Evolutionary conservation across 352 stramenopile genomes (phyloP).

Genomic region (Globisporangium apiculatum): DNA sequence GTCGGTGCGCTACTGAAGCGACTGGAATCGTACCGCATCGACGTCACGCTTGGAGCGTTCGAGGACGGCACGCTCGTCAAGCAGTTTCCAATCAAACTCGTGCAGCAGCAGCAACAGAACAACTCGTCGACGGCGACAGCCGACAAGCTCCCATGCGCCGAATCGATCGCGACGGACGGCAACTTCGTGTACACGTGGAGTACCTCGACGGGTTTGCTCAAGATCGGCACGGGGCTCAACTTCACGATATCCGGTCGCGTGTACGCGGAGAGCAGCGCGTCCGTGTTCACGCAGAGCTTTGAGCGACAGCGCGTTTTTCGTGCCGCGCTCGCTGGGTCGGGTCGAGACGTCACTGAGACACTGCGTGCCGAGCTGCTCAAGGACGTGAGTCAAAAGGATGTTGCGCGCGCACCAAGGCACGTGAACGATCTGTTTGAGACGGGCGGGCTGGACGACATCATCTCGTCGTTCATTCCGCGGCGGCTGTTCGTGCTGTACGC

Average conservation of each 20-base stretch:
- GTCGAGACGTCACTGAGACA: conserved; percentile 28
- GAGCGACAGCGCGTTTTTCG: conserved; percentile 20
- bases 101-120: conserved; percentile 13
- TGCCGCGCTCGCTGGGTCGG: conserved; percentile 31
- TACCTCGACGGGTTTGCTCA: conserved; percentile 30
- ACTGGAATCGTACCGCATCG: conserved; percentile 47
- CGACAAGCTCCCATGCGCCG: conserved; percentile 7
- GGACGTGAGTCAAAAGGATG: background rate
- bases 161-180: conserved; percentile 51
- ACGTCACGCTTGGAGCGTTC: conserved; percentile 46
- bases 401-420: background rate
- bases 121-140: background rate
- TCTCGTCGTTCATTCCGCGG: conserved; percentile 11
- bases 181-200: conserved; percentile 64
- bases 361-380: conserved; percentile 12
- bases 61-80: conserved; percentile 33
- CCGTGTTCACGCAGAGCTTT: conserved; percentile 20
- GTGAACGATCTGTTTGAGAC: conserved; percentile 15
- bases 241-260: conserved; percentile 69
- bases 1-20: conserved; percentile 27
- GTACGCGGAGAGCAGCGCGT: conserved; percentile 28
- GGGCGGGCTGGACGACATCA: conserved; percentile 6
- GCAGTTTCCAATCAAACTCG: conserved; percentile 37
- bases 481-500: conserved; percentile 24
- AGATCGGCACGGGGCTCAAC: conserved; percentile 64